Percentiles rank a stretch among this genome's conserved stretches.
These are phyloP conservation scores for Lipomyces spencermartinsiae DNA, from an alignment of 805 yeast species.

Conservation along the genomic window DNA sequence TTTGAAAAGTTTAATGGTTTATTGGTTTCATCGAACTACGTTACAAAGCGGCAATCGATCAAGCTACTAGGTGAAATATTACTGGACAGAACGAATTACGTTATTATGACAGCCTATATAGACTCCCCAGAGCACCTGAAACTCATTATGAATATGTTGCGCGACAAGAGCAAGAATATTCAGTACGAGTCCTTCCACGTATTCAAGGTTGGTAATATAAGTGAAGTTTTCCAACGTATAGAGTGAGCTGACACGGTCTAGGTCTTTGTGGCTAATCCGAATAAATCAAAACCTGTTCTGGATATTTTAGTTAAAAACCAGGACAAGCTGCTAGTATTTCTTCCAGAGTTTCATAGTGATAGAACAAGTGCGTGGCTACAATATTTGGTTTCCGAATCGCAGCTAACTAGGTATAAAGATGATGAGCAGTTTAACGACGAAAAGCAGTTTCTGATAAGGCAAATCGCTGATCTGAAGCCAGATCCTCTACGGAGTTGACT, in stretches of 20 bases:
- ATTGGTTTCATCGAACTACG: conserved; percentile 81
- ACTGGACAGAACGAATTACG: conserved; percentile 70
- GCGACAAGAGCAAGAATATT: conserved; percentile 87
- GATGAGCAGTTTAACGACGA: conserved; percentile 76
- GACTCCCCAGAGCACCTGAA: conserved; percentile 83
- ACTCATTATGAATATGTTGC: conserved; percentile 80
- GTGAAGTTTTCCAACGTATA: background rate
- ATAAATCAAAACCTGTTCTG: conserved; percentile 75
- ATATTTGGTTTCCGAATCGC: background rate
- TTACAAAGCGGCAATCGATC: conserved; percentile 88
- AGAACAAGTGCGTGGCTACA: conserved; percentile 47
- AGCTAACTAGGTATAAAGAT: conserved; percentile 18
- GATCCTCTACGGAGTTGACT: conserved; percentile 8
- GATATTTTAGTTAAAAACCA: conserved; percentile 87
- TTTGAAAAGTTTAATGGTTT: conserved; percentile 68
- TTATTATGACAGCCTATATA: conserved; percentile 76
- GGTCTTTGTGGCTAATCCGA: conserved; percentile 93
- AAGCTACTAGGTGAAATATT: conserved; percentile 74
- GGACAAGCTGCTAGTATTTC: conserved; percentile 72
- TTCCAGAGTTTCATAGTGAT: conserved; percentile 67
- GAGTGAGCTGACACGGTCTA: background rate
- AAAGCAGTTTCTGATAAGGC: conserved; percentile 76
- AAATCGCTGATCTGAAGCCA: conserved; percentile 56
- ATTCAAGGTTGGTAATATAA: conserved; percentile 63
- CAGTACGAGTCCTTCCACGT: conserved; percentile 92